Percentiles rank a stretch among this genome's conserved stretches.
phyloP scores from a whole-genome alignment of 768 basidiomycete genomes.

The Xerocomus spinulosus region DNA sequence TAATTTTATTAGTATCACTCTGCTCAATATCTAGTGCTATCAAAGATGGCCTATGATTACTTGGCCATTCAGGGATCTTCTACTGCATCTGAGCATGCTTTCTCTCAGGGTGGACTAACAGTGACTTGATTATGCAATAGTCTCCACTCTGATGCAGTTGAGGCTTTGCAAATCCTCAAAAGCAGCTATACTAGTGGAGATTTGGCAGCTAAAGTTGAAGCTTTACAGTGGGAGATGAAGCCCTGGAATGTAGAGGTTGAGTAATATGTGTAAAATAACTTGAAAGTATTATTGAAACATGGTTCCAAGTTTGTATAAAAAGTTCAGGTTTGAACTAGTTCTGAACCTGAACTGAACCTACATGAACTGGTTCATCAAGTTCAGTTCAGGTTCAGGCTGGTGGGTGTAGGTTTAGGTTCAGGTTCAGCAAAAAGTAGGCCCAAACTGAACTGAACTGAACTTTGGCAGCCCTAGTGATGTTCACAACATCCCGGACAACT shows the following conservation, averaged over 20 bases:
- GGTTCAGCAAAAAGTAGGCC: neutral
- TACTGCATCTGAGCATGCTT: constrained; percentile 24
- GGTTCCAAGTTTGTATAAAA: neutral
- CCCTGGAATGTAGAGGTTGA: too few relatives aligned
- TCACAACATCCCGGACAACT: constrained; percentile 27
- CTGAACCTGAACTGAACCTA: too few relatives aligned
- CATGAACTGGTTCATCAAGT: too few relatives aligned
- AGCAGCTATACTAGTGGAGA: neutral
- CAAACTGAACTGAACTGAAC: constrained; percentile 37
- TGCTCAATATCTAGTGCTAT: neutral
- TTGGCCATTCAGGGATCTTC: constrained; percentile 30
- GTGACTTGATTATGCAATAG: neutral
- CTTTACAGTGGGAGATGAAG: neutral
- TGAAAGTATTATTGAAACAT: too few relatives aligned
- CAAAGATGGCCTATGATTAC: constrained; percentile 9
- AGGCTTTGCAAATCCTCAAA: neutral
- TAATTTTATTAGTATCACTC: neutral
- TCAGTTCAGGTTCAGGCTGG: too few relatives aligned
- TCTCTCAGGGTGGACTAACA: constrained; percentile 14
- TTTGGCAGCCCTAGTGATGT: too few relatives aligned
- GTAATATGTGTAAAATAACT: too few relatives aligned
- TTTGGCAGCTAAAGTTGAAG: neutral
- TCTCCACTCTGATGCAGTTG: too few relatives aligned
- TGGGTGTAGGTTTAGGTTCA: too few relatives aligned
- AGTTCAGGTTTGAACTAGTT: neutral